A percentile compares a stretch with the other conserved stretches of the same genome.
phyloP scores from a whole-genome alignment of 371 early-diverging fungal genomes.

The Nosema muscidifuracis region DNA sequence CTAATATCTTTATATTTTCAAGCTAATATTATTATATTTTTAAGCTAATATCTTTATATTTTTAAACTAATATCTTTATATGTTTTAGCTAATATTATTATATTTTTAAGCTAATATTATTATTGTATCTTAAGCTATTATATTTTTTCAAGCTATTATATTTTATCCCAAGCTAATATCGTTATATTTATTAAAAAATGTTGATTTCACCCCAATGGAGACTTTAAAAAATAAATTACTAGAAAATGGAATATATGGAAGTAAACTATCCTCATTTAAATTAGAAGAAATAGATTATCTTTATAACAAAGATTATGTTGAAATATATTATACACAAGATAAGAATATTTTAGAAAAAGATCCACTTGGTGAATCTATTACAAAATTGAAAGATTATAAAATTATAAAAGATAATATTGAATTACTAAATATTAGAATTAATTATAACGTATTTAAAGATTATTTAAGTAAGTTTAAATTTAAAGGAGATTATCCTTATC shows the following conservation, averaged over 20 bases:
- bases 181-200: neutral
- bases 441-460: neutral
- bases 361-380: neutral
- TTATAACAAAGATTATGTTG: neutral
- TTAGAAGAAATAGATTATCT: neutral
- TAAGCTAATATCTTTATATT: no score
- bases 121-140: no score
- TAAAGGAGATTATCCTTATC: constrained; percentile 7
- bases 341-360: neutral
- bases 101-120: no score
- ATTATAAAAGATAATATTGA: neutral
- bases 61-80: no score
- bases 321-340: neutral
- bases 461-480: neutral
- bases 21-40: no score
- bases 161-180: no score
- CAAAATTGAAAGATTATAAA: neutral
- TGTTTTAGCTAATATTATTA: no score
- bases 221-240: neutral
- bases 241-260: neutral
- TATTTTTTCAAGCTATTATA: no score
- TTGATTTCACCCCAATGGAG: neutral
- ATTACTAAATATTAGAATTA: neutral
- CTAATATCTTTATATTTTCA: no score
- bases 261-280: neutral